Evolutionary conservation across 2,329 filamentous ascomycete genomes (phyloP).

Genomic region (Monosporascus sp.): DNA sequence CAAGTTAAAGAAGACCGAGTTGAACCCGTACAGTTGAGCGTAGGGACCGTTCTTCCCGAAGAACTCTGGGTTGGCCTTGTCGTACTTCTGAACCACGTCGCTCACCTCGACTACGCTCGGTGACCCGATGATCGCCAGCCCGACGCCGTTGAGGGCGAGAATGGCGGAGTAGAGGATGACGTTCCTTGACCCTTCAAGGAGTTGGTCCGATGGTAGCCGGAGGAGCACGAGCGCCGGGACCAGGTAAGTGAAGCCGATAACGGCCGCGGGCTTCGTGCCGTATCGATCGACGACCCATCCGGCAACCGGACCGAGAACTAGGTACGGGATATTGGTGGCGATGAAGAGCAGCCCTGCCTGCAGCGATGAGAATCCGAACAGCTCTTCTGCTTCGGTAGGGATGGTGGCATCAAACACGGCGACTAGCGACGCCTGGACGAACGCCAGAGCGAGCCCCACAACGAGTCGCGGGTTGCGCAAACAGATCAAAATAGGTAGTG

Average conservation of each 20-base stretch:
- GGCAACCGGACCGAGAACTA: constrained; percentile 27
- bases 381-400: constrained; percentile 28
- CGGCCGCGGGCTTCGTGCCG: constrained; percentile 27
- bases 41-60: constrained; percentile 55
- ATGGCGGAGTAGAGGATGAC: constrained; percentile 20
- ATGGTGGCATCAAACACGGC: constrained; percentile 33
- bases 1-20: constrained; percentile 55
- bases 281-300: constrained; percentile 32
- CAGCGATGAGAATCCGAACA: constrained; percentile 31
- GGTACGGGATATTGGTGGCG: constrained; percentile 29
- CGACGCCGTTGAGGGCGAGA: constrained; percentile 41
- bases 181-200: constrained; percentile 12
- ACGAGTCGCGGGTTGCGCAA: constrained; percentile 34
- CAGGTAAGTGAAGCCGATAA: constrained; percentile 45
- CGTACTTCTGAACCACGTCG: constrained; percentile 48
- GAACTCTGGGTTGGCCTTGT: constrained; percentile 46
- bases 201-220: constrained; percentile 46
- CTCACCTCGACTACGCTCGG: constrained; percentile 53
- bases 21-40: constrained; percentile 60
- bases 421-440: constrained; percentile 36
- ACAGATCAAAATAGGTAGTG: constrained; percentile 41
- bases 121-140: constrained; percentile 47
- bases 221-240: constrained; percentile 54
- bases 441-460: constrained; percentile 32
- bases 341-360: constrained; percentile 32